These are phyloP conservation scores for Guadua angustifolia DNA, from an alignment of 176 grass and related monocot genomes.

Conservation along the genomic window DNA sequence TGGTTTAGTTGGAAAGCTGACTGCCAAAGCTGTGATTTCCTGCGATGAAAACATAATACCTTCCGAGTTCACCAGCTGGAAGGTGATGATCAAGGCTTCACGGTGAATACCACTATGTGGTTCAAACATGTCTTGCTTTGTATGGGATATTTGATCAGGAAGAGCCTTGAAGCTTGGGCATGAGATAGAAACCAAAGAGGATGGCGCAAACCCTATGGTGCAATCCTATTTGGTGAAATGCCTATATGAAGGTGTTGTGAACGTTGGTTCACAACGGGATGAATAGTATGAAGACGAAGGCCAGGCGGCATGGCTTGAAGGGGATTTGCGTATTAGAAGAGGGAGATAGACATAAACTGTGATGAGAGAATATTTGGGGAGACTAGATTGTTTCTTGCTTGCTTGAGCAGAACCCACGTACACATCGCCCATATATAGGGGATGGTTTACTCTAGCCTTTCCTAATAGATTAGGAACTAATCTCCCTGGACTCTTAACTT, in stretches of 20 bases:
- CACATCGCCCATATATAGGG: too few species aligned
- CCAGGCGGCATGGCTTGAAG: too few species aligned
- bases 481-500: too few species aligned
- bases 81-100: conserved; percentile 35
- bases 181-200: not conserved
- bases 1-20: conserved; percentile 87
- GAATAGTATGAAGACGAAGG: too few species aligned
- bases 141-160: conserved; percentile 1
- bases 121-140: not conserved
- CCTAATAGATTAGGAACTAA: too few species aligned
- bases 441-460: too few species aligned
- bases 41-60: conserved; percentile 71
- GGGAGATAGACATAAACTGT: too few species aligned
- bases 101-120: not conserved
- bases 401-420: too few species aligned
- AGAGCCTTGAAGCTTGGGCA: conserved; percentile 6
- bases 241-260: not conserved
- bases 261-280: too few species aligned
- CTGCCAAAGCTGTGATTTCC: conserved; percentile 74
- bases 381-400: too few species aligned
- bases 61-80: conserved; percentile 79
- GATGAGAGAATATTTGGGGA: too few species aligned
- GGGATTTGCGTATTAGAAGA: too few species aligned
- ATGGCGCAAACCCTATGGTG: not conserved
- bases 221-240: not conserved